Evolutionary conservation across 1,284 basidiomycete genomes (phyloP).

Genomic region (Ustilago crameri): DNA sequence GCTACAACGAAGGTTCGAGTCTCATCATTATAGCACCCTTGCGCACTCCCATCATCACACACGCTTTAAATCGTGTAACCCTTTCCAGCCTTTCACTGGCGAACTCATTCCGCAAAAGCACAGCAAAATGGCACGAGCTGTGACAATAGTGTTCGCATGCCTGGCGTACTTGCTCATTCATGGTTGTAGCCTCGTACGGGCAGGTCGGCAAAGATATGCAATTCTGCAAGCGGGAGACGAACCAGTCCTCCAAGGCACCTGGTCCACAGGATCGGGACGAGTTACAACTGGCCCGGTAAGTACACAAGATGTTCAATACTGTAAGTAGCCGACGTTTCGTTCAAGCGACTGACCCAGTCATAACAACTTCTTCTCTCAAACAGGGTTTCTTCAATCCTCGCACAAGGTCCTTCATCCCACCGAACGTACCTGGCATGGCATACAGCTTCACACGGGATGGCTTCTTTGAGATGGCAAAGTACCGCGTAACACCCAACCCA

Average conservation of each 20-base stretch:
- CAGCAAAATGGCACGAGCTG: conserved; percentile 16
- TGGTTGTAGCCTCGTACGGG: conserved; percentile 10
- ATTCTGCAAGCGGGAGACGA: conserved; percentile 36
- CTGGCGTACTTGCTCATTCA: conserved; percentile 12
- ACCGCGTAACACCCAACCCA: conserved; percentile 56
- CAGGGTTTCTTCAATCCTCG: conserved; percentile 64
- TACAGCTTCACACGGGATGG: conserved; percentile 67
- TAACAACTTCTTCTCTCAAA: background rate
- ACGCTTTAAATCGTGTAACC: no score
- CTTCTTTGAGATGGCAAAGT: conserved; percentile 65
- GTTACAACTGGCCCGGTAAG: conserved; percentile 59
- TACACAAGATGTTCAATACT: background rate
- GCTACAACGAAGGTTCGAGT: no score
- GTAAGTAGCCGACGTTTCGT: no score
- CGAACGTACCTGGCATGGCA: conserved; percentile 56
- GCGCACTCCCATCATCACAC: no score
- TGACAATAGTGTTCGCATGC: conserved; percentile 15
- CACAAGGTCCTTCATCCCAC: conserved; percentile 62
- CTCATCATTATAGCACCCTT: no score
- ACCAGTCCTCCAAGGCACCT: conserved; percentile 56
- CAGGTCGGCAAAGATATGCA: conserved; percentile 39
- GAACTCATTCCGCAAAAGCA: background rate
- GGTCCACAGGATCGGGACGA: conserved; percentile 59
- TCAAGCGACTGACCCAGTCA: background rate
- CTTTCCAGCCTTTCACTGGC: no score